Evolutionary conservation across 495 filamentous ascomycete genomes (phyloP).

Genomic region (Penicillium cinerascens): DNA sequence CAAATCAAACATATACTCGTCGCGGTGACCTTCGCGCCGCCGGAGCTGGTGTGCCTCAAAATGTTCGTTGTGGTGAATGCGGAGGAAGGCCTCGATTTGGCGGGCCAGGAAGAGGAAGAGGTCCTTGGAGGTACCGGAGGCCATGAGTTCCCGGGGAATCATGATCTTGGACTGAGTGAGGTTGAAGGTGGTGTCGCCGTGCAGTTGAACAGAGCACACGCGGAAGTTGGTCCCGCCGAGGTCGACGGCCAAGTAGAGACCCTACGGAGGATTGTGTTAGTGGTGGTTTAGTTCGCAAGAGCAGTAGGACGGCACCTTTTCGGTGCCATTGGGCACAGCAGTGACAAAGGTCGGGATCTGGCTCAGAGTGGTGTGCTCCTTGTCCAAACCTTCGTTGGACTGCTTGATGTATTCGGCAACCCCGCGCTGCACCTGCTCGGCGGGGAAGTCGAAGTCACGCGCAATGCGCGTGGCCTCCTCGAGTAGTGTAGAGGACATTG

Average conservation of each 20-base stretch:
- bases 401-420: constrained; percentile 82
- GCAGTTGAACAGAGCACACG: constrained; percentile 88
- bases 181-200: constrained; percentile 89
- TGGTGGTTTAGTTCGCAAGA: neutral
- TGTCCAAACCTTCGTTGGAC: constrained; percentile 81
- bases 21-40: constrained; percentile 51
- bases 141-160: constrained; percentile 87
- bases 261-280: constrained; percentile 46
- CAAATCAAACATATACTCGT: constrained; percentile 78
- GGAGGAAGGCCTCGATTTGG: constrained; percentile 84
- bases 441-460: constrained; percentile 79
- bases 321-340: constrained; percentile 91
- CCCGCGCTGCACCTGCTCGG: constrained; percentile 71
- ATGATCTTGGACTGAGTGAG: constrained; percentile 88
- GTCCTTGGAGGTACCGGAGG: constrained; percentile 78
- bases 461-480: constrained; percentile 76
- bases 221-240: constrained; percentile 97
- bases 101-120: constrained; percentile 91
- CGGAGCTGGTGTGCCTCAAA: constrained; percentile 68
- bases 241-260: constrained; percentile 92
- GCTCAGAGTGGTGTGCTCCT: constrained; percentile 75
- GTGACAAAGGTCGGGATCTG: constrained; percentile 98
- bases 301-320: constrained; percentile 56
- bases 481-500: constrained; percentile 52
- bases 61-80: constrained; percentile 83